These are phyloP conservation scores for Phialophora chinensis DNA, from an alignment of 2,329 filamentous ascomycete genomes.

Conservation along the genomic window DNA sequence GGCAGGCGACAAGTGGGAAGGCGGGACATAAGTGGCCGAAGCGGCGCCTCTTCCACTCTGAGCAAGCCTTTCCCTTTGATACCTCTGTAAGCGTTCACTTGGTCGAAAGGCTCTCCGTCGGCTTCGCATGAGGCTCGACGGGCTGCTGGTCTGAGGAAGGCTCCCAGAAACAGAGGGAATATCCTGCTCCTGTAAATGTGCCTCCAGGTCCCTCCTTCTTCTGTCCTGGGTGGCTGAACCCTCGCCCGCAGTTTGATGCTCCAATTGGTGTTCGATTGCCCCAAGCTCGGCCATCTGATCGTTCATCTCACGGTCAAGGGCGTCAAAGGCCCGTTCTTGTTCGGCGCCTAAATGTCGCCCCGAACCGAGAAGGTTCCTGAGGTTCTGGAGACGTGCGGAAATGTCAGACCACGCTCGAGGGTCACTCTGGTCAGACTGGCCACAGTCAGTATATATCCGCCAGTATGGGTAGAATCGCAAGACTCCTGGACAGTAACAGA, in stretches of 20 bases:
- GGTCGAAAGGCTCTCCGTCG: constrained; percentile 41
- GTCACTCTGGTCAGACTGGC: constrained; percentile 46
- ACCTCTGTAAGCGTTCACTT: constrained; percentile 39
- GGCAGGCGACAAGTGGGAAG: constrained; percentile 20
- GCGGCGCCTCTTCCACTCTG: constrained; percentile 32
- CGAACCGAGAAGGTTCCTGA: constrained; percentile 49
- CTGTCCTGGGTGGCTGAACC: constrained; percentile 34
- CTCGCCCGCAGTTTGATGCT: constrained; percentile 35
- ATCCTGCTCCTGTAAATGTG: constrained; percentile 29
- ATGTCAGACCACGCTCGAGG: constrained; percentile 37
- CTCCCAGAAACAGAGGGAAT: constrained; percentile 11
- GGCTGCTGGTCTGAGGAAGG: constrained; percentile 21
- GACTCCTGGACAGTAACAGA: constrained; percentile 23
- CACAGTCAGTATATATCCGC: constrained; percentile 9
- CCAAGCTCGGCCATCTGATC: constrained; percentile 45
- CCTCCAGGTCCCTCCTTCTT: constrained; percentile 32
- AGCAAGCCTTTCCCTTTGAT: constrained; percentile 34
- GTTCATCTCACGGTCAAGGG: constrained; percentile 49
- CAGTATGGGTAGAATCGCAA: constrained; percentile 35
- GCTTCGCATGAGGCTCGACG: constrained; percentile 35
- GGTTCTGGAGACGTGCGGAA: constrained; percentile 44
- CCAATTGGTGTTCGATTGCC: constrained; percentile 48
- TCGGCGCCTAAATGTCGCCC: constrained; percentile 45
- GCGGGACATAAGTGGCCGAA: constrained; percentile 19
- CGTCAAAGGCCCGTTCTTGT: constrained; percentile 47